Percentiles rank a stretch among this genome's conserved stretches.
Evolutionary conservation across 257 asterid species (phyloP).

Genomic region (Fraxinus quadrangulata): DNA sequence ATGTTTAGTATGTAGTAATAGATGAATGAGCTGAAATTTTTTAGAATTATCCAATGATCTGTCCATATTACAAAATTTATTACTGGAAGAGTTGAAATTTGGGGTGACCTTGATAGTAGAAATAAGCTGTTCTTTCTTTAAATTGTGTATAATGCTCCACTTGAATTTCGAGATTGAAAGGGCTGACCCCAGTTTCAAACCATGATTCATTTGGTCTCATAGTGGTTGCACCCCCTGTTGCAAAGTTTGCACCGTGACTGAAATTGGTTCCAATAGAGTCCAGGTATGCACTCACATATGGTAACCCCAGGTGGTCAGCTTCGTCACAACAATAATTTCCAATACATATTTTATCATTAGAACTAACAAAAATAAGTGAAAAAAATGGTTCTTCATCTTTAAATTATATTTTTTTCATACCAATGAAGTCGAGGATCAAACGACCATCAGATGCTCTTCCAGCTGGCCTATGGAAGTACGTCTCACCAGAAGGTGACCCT

Average conservation of each 20-base stretch:
- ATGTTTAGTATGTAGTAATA: neutral
- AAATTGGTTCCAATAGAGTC: constrained; percentile 60
- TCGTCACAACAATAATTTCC: constrained; percentile 13
- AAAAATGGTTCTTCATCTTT: neutral
- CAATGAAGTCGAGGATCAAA: constrained; percentile 60
- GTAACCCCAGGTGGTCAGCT: constrained; percentile 59
- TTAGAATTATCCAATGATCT: too few relatives aligned
- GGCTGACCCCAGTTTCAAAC: constrained; percentile 55
- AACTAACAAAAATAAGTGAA: neutral
- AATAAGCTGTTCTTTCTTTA: constrained; percentile 41
- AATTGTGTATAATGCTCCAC: constrained; percentile 62
- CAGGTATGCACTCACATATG: constrained; percentile 60
- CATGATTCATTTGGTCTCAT: constrained; percentile 46
- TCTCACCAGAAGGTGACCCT: constrained; percentile 47
- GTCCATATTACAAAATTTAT: too few relatives aligned
- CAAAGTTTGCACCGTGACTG: constrained; percentile 67
- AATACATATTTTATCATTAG: neutral
- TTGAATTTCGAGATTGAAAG: constrained; percentile 67
- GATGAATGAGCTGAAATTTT: too few relatives aligned
- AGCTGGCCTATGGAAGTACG: constrained; percentile 49
- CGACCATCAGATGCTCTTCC: constrained; percentile 75
- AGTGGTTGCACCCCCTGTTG: constrained; percentile 82
- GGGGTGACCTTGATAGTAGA: constrained; percentile 40
- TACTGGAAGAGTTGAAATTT: neutral
- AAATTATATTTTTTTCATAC: constrained; percentile 23